phyloP scores from a whole-genome alignment of 2,329 filamentous ascomycete genomes.

The Taxawa tesnikishii region DNA sequence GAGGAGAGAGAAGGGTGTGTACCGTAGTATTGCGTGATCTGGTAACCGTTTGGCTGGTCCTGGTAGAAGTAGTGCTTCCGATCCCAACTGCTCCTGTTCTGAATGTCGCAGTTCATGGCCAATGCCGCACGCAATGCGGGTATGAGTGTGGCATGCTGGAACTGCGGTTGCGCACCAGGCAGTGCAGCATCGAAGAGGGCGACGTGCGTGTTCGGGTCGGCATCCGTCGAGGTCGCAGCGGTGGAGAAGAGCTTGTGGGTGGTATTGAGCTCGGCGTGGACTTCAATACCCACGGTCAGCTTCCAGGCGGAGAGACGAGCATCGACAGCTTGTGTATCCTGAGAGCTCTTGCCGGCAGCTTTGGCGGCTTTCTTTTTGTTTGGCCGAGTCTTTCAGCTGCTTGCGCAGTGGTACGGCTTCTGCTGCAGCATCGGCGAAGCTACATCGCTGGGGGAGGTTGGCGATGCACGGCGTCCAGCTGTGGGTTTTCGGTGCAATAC shows the following conservation, averaged over 20 bases:
- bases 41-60: conserved; percentile 92
- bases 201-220: conserved; percentile 67
- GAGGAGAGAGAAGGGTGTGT: conserved; percentile 1
- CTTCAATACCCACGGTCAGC: conserved; percentile 89
- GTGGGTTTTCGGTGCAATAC: too few relatives aligned
- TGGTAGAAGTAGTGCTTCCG: conserved; percentile 99
- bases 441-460: too few relatives aligned
- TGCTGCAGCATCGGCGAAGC: too few relatives aligned
- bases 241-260: conserved; percentile 78
- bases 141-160: conserved; percentile 71
- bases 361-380: conserved; percentile 16
- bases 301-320: conserved; percentile 56
- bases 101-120: conserved; percentile 68
- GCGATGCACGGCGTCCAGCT: too few relatives aligned
- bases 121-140: conserved; percentile 85
- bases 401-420: conserved; percentile 22
- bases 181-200: conserved; percentile 80
- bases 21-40: conserved; percentile 92
- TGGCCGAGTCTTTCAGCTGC: conserved; percentile 28
- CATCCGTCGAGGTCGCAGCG: conserved; percentile 24
- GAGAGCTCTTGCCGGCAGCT: conserved; percentile 10
- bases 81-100: conserved; percentile 72
- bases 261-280: conserved; percentile 92
- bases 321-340: conserved; percentile 7
- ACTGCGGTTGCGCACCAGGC: conserved; percentile 75